phyloP scores from a whole-genome alignment of 768 basidiomycete species.

The Sarcomyxa edulis region DNA sequence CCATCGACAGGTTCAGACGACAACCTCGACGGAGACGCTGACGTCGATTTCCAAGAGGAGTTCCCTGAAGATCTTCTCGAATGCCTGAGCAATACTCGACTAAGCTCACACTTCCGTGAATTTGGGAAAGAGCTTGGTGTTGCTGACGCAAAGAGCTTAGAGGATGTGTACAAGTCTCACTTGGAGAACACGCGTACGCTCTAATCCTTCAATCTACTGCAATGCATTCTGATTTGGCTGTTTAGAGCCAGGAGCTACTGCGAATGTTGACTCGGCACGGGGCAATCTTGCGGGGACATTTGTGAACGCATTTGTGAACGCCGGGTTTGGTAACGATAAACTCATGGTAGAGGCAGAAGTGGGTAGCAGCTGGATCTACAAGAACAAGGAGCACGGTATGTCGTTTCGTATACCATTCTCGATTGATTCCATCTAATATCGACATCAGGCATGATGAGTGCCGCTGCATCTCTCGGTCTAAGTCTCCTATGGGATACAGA shows the following conservation, averaged over 20 bases:
- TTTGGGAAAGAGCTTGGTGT: constrained; percentile 96
- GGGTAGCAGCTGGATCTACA: constrained; percentile 98
- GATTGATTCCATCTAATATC: neutral
- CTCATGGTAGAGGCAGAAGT: constrained; percentile 96
- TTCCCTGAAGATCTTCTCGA: constrained; percentile 79
- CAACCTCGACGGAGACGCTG: constrained; percentile 44
- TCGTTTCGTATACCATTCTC: neutral
- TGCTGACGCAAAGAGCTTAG: constrained; percentile 81
- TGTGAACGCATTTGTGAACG: constrained; percentile 98
- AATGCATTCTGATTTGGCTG: neutral
- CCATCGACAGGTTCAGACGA: constrained; percentile 46
- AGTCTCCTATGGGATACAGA: constrained; percentile 96
- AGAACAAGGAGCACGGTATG: constrained; percentile 97
- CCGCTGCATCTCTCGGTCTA: constrained; percentile 90
- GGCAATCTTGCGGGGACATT: constrained; percentile 96
- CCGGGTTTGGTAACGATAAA: constrained; percentile 97
- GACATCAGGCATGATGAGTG: constrained; percentile 84
- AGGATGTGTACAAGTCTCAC: constrained; percentile 97
- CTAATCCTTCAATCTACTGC: neutral
- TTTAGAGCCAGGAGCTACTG: constrained; percentile 57
- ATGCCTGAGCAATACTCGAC: constrained; percentile 79
- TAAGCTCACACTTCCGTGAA: constrained; percentile 80
- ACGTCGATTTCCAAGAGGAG: constrained; percentile 55
- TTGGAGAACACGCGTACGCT: constrained; percentile 78
- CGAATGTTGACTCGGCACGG: constrained; percentile 88